Percentiles rank a stretch among this genome's conserved stretches.
phyloP scores from a whole-genome alignment of 495 filamentous ascomycete species.

The Parachaetomium inaequale region DNA sequence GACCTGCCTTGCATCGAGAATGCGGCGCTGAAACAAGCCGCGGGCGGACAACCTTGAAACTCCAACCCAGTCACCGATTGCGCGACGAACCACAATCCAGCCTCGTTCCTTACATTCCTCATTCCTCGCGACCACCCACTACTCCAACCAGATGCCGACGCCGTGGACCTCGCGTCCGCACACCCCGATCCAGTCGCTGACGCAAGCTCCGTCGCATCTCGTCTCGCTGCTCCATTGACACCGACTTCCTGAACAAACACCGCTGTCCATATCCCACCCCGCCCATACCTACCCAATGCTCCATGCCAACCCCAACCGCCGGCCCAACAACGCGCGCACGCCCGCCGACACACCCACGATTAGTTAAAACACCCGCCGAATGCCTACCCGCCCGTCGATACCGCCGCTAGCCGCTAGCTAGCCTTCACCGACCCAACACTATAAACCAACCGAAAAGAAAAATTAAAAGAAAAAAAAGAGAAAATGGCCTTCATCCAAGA shows the following conservation, averaged over 20 bases:
- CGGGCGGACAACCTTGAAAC: neutral
- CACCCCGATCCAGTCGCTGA: neutral
- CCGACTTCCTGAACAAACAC: neutral
- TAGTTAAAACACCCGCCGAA: too few species aligned
- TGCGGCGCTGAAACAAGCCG: neutral
- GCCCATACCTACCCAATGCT: neutral
- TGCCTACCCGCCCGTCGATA: too few species aligned
- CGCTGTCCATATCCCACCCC: neutral
- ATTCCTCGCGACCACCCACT: neutral
- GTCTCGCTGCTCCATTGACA: neutral
- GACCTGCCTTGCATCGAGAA: neutral
- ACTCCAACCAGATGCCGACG: neutral
- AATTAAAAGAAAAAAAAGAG: too few species aligned
- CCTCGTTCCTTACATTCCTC: neutral
- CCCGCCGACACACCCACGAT: too few species aligned
- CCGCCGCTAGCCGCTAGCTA: too few species aligned
- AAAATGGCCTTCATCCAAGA: slow-evolving; percentile 66
- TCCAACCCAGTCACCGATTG: neutral
- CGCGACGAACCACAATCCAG: neutral
- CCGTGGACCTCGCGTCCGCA: neutral
- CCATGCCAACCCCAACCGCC: too few species aligned
- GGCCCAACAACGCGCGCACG: too few species aligned
- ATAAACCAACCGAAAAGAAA: too few species aligned
- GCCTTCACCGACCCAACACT: too few species aligned
- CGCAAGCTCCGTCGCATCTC: neutral